Evolutionary conservation across 164 flowering plant species (phyloP), one percentile per base, ranked within the genome.

Genomic region (Buxus sempervirens): DNA sequence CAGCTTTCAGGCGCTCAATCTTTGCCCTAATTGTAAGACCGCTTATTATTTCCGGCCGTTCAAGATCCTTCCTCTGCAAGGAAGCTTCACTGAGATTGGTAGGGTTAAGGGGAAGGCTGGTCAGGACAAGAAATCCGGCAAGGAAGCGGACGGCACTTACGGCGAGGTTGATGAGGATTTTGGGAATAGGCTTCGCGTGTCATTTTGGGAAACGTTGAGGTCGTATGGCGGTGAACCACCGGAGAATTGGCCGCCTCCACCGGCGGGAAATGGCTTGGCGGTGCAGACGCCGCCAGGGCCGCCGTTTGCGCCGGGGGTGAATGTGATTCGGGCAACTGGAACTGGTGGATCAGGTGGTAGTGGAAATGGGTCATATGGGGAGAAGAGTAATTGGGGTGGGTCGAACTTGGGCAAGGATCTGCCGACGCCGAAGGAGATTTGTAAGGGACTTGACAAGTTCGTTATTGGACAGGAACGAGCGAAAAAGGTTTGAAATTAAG

Each of bases 391-490:
- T 16, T 89, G 94, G 97, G 97, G 97, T 27, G 98, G 97, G 54
- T 80, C 98, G 1, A 88, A 86, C 73, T 72, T 92, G 74, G 98
- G 97, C 4, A 85, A 82, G 69, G 87, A 85, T 75, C 81, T 95
- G 54, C 99, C 99, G 2, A 92, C 97, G 9, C 98, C 98, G 0
- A 95, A 92, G 80, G 93, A 95, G 84, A 95, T 95, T 57, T 89
- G 91, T 75, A 82, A 82, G 77, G 94, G 93, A 0, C 90, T 95
- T 24, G 97, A 95, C 70, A 90, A 88, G 76, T 95, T 92, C 78
- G 98, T 95, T 48, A 88, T 95, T 58, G 99, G 99, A 41, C 99
- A 95, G 73, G 77, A 80, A 56, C 77, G 82, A 60, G 94, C 98
- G 32, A 95, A 95, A 82, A 95, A 95, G 98, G 99, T 95, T 18